These are phyloP conservation scores for Neospermospora avenae DNA, from an alignment of 2,329 filamentous ascomycete species.

Conservation along the genomic window DNA sequence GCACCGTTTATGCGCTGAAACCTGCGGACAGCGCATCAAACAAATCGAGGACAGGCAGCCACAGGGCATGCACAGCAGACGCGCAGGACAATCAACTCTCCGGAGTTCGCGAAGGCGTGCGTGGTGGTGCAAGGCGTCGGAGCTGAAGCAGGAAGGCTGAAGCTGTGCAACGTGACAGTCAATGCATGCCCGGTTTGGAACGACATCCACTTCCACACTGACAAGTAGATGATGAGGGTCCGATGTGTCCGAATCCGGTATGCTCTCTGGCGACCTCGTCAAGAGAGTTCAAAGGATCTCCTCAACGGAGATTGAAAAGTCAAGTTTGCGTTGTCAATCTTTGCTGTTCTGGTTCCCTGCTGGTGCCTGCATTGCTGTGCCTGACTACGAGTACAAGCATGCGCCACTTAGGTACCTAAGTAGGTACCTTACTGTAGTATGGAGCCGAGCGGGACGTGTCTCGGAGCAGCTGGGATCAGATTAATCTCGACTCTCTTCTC, in stretches of 20 bases:
- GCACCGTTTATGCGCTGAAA: constrained; percentile 4
- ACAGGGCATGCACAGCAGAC: neutral
- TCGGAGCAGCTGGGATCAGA: neutral
- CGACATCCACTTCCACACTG: no score
- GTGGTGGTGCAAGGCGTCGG: constrained; percentile 1
- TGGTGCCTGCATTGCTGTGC: neutral
- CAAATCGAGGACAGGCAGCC: neutral
- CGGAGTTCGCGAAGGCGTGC: neutral
- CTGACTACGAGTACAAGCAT: neutral
- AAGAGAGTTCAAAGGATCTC: neutral
- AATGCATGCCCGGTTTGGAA: no score
- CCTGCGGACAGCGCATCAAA: neutral
- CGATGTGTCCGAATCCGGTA: neutral
- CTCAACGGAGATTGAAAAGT: neutral
- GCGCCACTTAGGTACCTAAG: no score
- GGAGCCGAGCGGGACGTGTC: neutral
- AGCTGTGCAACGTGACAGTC: no score
- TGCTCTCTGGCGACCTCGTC: no score
- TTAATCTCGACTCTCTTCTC: neutral
- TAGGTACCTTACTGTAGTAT: neutral
- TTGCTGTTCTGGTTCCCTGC: neutral
- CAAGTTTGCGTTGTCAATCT: neutral
- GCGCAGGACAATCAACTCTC: neutral
- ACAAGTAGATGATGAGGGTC: no score
- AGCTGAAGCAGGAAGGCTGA: neutral